A percentile compares a stretch with the other conserved stretches of the same genome.
These are phyloP conservation scores for Cinnamomum micranthum DNA, from an alignment of 164 flowering plant species.

Conservation along the genomic window DNA sequence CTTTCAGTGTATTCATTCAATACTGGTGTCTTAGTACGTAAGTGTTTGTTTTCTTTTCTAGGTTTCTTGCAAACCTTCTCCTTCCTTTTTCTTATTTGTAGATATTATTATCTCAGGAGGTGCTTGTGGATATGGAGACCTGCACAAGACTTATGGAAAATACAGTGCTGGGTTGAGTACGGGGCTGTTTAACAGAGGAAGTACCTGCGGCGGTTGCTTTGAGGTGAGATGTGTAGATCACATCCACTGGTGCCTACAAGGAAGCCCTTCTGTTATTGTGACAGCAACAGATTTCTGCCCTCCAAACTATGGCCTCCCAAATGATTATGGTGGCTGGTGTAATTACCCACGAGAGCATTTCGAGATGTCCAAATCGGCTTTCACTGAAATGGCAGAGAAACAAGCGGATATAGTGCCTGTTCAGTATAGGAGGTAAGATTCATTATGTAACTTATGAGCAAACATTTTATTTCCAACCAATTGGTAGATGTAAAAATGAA, in stretches of 20 bases:
- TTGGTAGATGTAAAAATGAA: neutral
- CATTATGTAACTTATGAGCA: neutral
- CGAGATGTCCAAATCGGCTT: conserved; percentile 66
- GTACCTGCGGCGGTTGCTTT: conserved; percentile 70
- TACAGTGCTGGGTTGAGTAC: conserved; percentile 61
- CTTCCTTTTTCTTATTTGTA: neutral
- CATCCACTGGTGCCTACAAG: conserved; percentile 61
- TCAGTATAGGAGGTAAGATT: conserved; percentile 56
- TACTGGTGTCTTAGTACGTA: too few relatives aligned
- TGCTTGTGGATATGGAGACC: conserved; percentile 78
- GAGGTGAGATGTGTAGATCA: conserved; percentile 70
- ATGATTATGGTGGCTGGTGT: conserved; percentile 88
- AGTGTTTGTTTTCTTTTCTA: too few relatives aligned
- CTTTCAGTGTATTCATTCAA: too few relatives aligned
- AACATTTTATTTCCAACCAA: neutral
- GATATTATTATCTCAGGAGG: conserved; percentile 38
- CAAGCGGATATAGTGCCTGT: conserved; percentile 68
- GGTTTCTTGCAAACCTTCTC: neutral
- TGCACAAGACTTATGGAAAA: conserved; percentile 52
- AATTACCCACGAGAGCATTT: conserved; percentile 72
- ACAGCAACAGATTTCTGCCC: conserved; percentile 85
- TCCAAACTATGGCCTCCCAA: conserved; percentile 65
- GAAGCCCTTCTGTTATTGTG: conserved; percentile 61
- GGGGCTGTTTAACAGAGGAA: conserved; percentile 60
- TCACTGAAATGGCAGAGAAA: conserved; percentile 50